These are phyloP conservation scores for bread wheat (Triticum aestivum) DNA, from an alignment of 176 grass and related monocot species.

Conservation along the genomic window IWGSC_CS_RefSeq_v2.1 NC_057800.1:491624265-491624764, in stretches of 20 bases:
- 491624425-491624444: slow-evolving; percentile 69
- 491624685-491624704: neutral
- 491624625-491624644: neutral
- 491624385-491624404: slow-evolving; percentile 66
- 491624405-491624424: slow-evolving; percentile 80
- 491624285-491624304: slow-evolving; percentile 69
- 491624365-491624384: slow-evolving; percentile 71
- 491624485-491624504: neutral
- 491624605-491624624: neutral
- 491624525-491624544: neutral
- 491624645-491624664: neutral
- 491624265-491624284: slow-evolving; percentile 69
- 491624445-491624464: slow-evolving; percentile 77
- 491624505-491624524: neutral
- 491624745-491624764: neutral
- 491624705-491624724: neutral
- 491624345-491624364: slow-evolving; percentile 56
- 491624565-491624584: neutral
- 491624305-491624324: slow-evolving; percentile 57
- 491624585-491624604: neutral
- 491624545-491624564: slow-evolving; percentile 9
- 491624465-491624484: neutral
- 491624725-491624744: neutral
- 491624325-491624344: slow-evolving; percentile 60
- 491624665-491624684: neutral